A percentile compares a stretch with the other conserved stretches of the same genome.
These are phyloP conservation scores for Ammopiptanthus mongolicus DNA, from an alignment of 306 rosid species.

Conservation along the genomic window DNA sequence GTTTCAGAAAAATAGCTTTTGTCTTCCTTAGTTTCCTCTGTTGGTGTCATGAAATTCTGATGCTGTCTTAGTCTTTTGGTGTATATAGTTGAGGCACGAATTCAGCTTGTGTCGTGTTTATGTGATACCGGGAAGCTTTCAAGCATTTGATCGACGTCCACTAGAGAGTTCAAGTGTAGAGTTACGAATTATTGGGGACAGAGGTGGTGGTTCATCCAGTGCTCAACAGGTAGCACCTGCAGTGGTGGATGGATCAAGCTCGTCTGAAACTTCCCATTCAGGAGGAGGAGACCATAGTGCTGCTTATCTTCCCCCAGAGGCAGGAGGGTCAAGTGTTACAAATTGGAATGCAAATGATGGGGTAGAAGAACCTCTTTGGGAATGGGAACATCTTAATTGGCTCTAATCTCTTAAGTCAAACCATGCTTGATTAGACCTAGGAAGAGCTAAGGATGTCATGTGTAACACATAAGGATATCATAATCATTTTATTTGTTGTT, in stretches of 20 bases:
- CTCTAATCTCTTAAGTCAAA: slow-evolving; percentile 18
- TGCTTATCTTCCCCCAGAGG: slow-evolving; percentile 3
- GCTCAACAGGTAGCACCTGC: not conserved
- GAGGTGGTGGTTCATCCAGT: slow-evolving; percentile 12
- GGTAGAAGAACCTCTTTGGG: slow-evolving; percentile 40
- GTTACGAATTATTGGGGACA: not conserved
- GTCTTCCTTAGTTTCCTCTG: not conserved
- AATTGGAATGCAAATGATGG: slow-evolving; percentile 23
- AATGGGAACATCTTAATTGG: slow-evolving; percentile 46
- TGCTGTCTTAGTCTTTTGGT: not conserved
- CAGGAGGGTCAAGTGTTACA: slow-evolving; percentile 9
- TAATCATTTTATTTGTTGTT: not conserved
- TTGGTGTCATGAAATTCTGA: not conserved
- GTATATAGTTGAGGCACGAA: slow-evolving; percentile 59
- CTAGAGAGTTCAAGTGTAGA: not conserved
- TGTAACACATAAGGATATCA: not conserved
- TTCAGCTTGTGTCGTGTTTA: slow-evolving; percentile 73
- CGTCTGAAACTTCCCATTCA: slow-evolving; percentile 35
- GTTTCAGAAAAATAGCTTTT: not conserved
- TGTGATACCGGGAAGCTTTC: slow-evolving; percentile 58
- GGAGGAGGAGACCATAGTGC: slow-evolving; percentile 24
- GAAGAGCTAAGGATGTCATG: not conserved
- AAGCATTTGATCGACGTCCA: slow-evolving; percentile 79
- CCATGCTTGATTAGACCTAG: not conserved
- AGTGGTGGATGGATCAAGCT: slow-evolving; percentile 31